These are phyloP conservation scores for Vigna unguiculata DNA, from an alignment of 306 rosid species.

Conservation along the genomic window DNA sequence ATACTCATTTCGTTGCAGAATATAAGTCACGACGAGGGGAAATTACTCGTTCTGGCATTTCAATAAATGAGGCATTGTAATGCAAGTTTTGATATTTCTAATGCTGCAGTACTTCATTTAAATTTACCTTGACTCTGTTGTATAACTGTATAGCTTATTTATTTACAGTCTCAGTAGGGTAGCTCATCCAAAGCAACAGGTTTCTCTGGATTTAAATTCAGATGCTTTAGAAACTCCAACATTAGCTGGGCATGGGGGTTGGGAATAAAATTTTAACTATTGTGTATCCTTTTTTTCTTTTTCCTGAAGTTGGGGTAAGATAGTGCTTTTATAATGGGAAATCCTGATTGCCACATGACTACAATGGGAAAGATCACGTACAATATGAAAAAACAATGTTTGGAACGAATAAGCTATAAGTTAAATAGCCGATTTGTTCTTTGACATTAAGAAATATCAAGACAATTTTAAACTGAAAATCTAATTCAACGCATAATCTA, in stretches of 20 bases:
- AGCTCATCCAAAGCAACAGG: background rate
- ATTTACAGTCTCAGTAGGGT: background rate
- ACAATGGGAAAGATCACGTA: background rate
- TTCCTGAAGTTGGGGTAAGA: too few relatives aligned
- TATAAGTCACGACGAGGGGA: conserved; percentile 25
- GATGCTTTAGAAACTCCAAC: background rate
- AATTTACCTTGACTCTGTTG: background rate
- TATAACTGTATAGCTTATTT: background rate
- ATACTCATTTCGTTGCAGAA: background rate
- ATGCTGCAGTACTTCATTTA: background rate
- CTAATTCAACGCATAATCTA: background rate
- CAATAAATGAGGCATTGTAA: conserved; percentile 6
- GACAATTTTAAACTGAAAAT: background rate
- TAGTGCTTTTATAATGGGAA: background rate
- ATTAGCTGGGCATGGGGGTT: background rate
- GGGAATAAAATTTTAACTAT: too few relatives aligned
- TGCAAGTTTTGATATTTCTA: background rate
- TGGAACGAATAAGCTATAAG: background rate
- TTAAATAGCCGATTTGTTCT: conserved; percentile 6
- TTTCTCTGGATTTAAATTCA: background rate
- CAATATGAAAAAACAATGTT: conserved; percentile 6
- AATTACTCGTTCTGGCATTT: conserved; percentile 16
- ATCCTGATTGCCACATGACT: background rate
- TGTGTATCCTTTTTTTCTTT: too few relatives aligned
- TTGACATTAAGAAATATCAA: conserved; percentile 10